These are phyloP conservation scores for Hymenoscyphus occultus DNA, from an alignment of 2,329 filamentous ascomycete species.

Conservation along the genomic window DNA sequence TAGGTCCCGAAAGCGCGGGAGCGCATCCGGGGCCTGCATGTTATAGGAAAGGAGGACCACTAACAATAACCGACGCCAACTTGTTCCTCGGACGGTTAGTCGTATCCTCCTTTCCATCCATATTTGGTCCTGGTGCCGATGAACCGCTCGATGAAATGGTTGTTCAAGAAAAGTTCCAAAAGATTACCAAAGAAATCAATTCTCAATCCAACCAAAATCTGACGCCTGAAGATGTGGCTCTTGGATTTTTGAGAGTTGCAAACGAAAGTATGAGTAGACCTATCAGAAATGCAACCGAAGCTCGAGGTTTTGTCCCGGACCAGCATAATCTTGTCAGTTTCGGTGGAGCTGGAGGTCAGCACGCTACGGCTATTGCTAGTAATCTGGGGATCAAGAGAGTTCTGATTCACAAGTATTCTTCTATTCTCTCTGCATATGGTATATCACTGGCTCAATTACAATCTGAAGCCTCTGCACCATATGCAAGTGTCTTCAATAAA, in stretches of 20 bases:
- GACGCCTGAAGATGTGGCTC: slow-evolving; percentile 54
- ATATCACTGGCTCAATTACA: slow-evolving; percentile 67
- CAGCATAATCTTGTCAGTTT: slow-evolving; percentile 85
- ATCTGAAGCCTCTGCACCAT: not conserved
- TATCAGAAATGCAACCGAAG: slow-evolving; percentile 84
- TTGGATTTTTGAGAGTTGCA: slow-evolving; percentile 72
- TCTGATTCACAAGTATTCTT: slow-evolving; percentile 80
- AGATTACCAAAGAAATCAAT: slow-evolving; percentile 75
- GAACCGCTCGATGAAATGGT: slow-evolving; percentile 73
- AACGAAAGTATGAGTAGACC: slow-evolving; percentile 89
- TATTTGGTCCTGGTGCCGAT: slow-evolving; percentile 86
- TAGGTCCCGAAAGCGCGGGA: slow-evolving; percentile 84
- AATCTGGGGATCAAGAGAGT: slow-evolving; percentile 81
- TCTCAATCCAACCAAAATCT: slow-evolving; percentile 63
- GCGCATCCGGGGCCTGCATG: slow-evolving; percentile 89
- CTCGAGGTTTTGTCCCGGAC: slow-evolving; percentile 82
- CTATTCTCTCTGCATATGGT: slow-evolving; percentile 82
- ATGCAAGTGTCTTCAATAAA: slow-evolving; percentile 1
- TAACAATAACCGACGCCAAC: slow-evolving; percentile 93
- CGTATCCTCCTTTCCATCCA: slow-evolving; percentile 91
- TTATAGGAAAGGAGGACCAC: slow-evolving; percentile 83
- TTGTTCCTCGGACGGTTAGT: slow-evolving; percentile 78
- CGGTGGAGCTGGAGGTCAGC: slow-evolving; percentile 88
- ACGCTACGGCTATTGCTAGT: slow-evolving; percentile 78
- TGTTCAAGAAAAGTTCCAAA: slow-evolving; percentile 71